Evolutionary conservation across 495 filamentous ascomycete species (phyloP).

Genomic region (Podospora sp.): DNA sequence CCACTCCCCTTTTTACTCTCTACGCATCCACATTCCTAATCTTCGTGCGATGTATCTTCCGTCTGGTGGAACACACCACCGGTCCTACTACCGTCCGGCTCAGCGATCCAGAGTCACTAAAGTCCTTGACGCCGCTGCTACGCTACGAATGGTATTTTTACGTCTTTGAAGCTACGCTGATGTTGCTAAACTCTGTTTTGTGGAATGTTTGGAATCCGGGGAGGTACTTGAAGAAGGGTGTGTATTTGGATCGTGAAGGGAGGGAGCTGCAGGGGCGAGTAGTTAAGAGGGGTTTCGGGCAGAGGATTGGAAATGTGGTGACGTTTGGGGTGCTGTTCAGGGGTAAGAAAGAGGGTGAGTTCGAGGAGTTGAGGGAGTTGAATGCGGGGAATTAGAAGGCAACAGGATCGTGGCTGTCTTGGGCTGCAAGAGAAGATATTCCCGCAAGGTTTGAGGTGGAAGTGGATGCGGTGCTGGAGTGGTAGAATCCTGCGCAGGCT

Average conservation of each 20-base stretch:
- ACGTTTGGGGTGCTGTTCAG: conserved; percentile 36
- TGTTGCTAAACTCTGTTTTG: conserved; percentile 38
- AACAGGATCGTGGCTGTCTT: too few species aligned
- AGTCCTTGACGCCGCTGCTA: conserved; percentile 34
- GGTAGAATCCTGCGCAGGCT: too few species aligned
- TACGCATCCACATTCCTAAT: conserved; percentile 40
- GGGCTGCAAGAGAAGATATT: too few species aligned
- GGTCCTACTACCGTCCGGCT: conserved; percentile 31
- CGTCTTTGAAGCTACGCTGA: conserved; percentile 40
- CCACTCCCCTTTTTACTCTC: conserved; percentile 27
- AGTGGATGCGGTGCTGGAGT: too few species aligned
- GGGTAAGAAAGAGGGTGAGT: conserved; percentile 16
- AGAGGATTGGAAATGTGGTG: conserved; percentile 28
- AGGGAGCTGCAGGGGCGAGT: conserved; percentile 27
- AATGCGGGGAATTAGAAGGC: too few species aligned
- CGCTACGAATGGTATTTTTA: conserved; percentile 39
- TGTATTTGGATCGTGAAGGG: conserved; percentile 35
- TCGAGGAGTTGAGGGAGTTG: conserved; percentile 20
- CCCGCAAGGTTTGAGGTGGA: too few species aligned
- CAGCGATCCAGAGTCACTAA: conserved; percentile 22
- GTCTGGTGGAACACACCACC: conserved; percentile 36
- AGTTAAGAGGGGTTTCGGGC: conserved; percentile 29
- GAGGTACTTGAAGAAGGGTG: conserved; percentile 32
- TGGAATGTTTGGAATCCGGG: conserved; percentile 42
- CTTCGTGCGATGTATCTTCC: conserved; percentile 36